Conservation (phyloP, 2,329 filamentous ascomycete species). For the Fusarium pseudoanthophilum region DNA sequence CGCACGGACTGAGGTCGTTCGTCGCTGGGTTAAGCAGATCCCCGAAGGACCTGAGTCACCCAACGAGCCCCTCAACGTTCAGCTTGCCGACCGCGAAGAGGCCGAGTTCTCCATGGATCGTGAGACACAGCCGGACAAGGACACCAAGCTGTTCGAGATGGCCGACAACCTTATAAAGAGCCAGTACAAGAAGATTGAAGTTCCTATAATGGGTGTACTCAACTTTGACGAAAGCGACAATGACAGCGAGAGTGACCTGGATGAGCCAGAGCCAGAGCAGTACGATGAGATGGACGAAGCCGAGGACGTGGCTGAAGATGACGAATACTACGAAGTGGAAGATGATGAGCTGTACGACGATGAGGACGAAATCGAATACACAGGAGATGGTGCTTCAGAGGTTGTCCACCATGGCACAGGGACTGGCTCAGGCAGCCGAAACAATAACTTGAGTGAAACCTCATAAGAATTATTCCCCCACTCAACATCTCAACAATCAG, state of each 20-base stretch:
- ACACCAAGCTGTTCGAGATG: constrained; percentile 56
- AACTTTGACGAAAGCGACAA: constrained; percentile 58
- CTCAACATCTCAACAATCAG: constrained; percentile 6
- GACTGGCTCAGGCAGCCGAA: constrained; percentile 44
- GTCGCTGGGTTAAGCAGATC: constrained; percentile 57
- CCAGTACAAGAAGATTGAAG: constrained; percentile 58
- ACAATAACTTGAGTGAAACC: constrained; percentile 41
- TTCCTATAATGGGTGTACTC: constrained; percentile 58
- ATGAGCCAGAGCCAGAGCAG: constrained; percentile 43
- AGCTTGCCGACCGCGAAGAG: constrained; percentile 52
- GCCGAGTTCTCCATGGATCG: constrained; percentile 55
- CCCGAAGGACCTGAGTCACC: constrained; percentile 50
- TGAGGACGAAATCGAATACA: constrained; percentile 42
- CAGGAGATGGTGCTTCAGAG: constrained; percentile 43
- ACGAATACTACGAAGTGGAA: constrained; percentile 45
- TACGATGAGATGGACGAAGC: constrained; percentile 44
- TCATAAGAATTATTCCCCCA: constrained; percentile 36
- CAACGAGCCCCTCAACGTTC: constrained; percentile 41
- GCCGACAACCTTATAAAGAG: constrained; percentile 61
- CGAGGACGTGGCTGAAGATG: constrained; percentile 40
- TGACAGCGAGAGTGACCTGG: constrained; percentile 51
- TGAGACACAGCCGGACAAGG: constrained; percentile 54
- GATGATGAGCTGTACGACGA: constrained; percentile 45
- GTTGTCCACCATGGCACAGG: constrained; percentile 44
- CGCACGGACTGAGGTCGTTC: constrained; percentile 54